These are phyloP conservation scores for Solanum arcanum DNA, from an alignment of 257 asterid genomes.

Conservation along the genomic window DNA sequence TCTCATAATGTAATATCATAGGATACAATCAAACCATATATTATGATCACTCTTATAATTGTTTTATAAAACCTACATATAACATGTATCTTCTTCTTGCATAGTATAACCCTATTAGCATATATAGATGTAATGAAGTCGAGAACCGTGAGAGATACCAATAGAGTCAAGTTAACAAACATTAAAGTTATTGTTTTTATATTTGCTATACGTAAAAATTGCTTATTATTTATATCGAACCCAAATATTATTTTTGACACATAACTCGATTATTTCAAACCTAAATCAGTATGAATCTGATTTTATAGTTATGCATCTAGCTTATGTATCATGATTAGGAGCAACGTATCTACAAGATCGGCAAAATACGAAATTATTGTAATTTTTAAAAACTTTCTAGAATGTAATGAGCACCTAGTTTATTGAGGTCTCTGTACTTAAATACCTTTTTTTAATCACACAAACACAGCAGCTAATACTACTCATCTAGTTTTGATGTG, in stretches of 20 bases:
- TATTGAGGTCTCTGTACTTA: neutral
- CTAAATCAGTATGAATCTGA: neutral
- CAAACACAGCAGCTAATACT: neutral
- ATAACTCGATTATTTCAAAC: neutral
- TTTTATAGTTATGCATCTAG: too few species aligned
- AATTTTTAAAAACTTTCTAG: too few species aligned
- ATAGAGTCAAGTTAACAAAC: too few species aligned
- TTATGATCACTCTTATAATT: neutral
- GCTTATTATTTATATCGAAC: too few species aligned
- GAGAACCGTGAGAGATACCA: too few species aligned
- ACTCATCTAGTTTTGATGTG: neutral
- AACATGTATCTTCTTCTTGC: neutral
- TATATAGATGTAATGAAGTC: neutral
- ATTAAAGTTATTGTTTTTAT: too few species aligned
- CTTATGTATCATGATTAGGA: too few species aligned
- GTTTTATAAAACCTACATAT: neutral
- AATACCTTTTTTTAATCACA: neutral
- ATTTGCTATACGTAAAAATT: too few species aligned
- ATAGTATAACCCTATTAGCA: neutral
- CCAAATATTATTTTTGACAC: neutral
- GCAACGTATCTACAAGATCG: too few species aligned
- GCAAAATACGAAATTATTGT: too few species aligned
- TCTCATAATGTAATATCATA: neutral
- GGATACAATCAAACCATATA: neutral
- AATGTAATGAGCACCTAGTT: neutral